Evolutionary conservation across 495 filamentous ascomycete genomes (phyloP).

Genomic region (Podospora didyma): DNA sequence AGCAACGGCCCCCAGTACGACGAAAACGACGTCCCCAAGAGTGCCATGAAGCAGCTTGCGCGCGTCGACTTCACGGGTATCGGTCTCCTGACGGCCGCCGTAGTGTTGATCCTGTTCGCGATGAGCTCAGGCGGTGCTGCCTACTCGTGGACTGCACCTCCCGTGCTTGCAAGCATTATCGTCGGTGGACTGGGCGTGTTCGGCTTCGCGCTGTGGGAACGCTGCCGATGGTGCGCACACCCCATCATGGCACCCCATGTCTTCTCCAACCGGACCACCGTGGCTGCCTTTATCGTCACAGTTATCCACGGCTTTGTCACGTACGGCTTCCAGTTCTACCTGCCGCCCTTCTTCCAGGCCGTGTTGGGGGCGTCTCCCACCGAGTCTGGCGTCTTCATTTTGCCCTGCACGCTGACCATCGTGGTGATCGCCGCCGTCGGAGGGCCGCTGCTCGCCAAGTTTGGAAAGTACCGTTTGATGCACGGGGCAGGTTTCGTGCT

Average conservation of each 20-base stretch:
- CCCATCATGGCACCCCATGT: conserved; percentile 32
- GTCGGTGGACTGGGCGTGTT: conserved; percentile 20
- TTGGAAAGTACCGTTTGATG: conserved; percentile 43
- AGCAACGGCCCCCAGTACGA: conserved; percentile 11
- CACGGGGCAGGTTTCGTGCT: conserved; percentile 36
- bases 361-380: conserved; percentile 29
- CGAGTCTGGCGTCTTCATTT: conserved; percentile 39
- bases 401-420: conserved; percentile 43
- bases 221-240: conserved; percentile 18
- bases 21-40: neutral
- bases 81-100: conserved; percentile 22
- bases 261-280: conserved; percentile 34
- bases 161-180: conserved; percentile 16
- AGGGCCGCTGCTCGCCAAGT: conserved; percentile 37
- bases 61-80: conserved; percentile 30
- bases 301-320: conserved; percentile 27
- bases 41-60: conserved; percentile 9
- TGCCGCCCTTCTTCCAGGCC: conserved; percentile 48
- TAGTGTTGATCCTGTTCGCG: conserved; percentile 30
- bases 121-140: conserved; percentile 27
- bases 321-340: conserved; percentile 42
- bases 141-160: conserved; percentile 21
- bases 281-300: conserved; percentile 24
- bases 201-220: conserved; percentile 25
- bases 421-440: conserved; percentile 30